Conservation (phyloP, 352 stramenopile species). For the Globisporangium sylvaticum region DNA sequence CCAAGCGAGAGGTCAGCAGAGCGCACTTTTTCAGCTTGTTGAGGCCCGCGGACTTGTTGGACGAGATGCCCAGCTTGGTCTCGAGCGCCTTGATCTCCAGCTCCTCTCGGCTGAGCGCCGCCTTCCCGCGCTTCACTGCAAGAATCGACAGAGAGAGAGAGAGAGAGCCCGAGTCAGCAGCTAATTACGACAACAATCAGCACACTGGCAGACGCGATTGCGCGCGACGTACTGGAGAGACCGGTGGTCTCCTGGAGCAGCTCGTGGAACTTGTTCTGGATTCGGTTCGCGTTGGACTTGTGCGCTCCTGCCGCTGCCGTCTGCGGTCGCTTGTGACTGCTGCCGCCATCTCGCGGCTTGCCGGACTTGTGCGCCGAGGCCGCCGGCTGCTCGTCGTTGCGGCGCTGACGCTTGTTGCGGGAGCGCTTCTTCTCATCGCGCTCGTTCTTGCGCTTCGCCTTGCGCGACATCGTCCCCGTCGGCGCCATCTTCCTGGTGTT, state of each 20-base stretch:
- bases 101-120: constrained; percentile 38
- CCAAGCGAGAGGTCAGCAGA: neutral
- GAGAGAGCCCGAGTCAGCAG: neutral
- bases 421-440: constrained; percentile 75
- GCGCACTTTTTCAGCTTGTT: constrained; percentile 70
- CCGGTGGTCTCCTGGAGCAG: constrained; percentile 65
- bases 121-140: constrained; percentile 23
- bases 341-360: neutral
- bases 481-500: constrained; percentile 18
- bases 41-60: constrained; percentile 39
- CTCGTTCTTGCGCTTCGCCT: constrained; percentile 76
- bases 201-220: neutral
- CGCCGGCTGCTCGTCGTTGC: constrained; percentile 1
- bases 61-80: constrained; percentile 51
- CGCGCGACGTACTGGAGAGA: constrained; percentile 22
- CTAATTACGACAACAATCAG: neutral
- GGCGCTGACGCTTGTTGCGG: constrained; percentile 57
- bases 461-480: constrained; percentile 39
- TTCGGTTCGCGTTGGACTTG: constrained; percentile 11
- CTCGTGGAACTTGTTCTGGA: constrained; percentile 81
- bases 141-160: neutral
- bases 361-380: constrained; percentile 10
- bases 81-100: constrained; percentile 74
- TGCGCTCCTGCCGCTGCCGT: neutral
- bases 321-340: constrained; percentile 13